Evolutionary conservation across 2,329 filamentous ascomycete genomes (phyloP), one percentile per base, ranked within the genome.

Genomic region (Rutstroemia sp.): DNA sequence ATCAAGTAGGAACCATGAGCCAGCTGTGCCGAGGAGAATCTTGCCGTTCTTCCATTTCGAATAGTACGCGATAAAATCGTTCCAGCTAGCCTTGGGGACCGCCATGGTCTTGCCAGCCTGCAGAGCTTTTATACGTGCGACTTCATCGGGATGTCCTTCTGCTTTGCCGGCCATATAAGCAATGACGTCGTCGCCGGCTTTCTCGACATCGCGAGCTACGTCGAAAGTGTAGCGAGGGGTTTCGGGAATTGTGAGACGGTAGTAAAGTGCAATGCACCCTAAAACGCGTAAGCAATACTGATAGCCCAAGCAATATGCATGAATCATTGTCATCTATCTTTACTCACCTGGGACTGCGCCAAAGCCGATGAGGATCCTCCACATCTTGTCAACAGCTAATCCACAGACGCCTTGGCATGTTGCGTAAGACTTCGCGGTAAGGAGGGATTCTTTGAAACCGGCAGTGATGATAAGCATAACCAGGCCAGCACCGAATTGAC

Each of bases 221-320:
- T 95, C 89, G 64, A 95, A 94, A 23, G 89, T 94, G 73, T 94
- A 95, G 21, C 89, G 87, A 52, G 89, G 89, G 27, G 89, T 92
- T 73, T 95, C 89, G 25, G 89, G 89, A 62, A 95, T 92, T 52
- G 89, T 94, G 3, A 94, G 75, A 65, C 87, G 84, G 65, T 84
- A 94, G 76, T 94, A 94, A 14, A 95, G 81, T 17, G 89, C 89
- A 60, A 92, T 83, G 68, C 84, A 88, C 37, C 86, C 89, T 2
- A 27, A 39, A 19, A 17, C 30, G n/a, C 6, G 21, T 54, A 25
- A 54, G 52, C 21, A 25, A 12, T 34, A 12, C 30, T 34, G 10
- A 34, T 9, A 23, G 41, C 27, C 10, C 27, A 14, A 9, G 16
- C 17, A 2, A 14, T 23, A 25, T 14, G 6, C n/a, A 19, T 42